These are phyloP conservation scores for Liquidambar formosana DNA, from an alignment of 164 flowering plant species.

Conservation along the genomic window DNA sequence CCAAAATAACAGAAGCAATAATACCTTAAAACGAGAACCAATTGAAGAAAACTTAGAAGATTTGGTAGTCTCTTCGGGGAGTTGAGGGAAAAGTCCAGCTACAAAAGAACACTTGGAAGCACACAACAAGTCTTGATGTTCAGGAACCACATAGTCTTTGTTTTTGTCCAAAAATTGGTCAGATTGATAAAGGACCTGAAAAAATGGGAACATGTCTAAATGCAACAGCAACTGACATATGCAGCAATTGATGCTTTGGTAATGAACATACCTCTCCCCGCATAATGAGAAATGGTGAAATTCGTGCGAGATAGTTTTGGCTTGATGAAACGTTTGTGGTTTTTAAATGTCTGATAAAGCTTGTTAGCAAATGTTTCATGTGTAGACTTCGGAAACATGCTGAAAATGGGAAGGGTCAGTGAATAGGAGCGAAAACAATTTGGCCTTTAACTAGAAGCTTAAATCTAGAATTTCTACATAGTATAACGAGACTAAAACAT, in stretches of 20 bases:
- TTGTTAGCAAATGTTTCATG: conserved; percentile 74
- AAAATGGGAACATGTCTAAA: background rate
- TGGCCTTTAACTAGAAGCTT: background rate
- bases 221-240: background rate
- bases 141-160: conserved; percentile 80
- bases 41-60: conserved; percentile 78
- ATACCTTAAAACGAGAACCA: conserved; percentile 81
- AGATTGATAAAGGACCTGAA: conserved; percentile 70
- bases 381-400: conserved; percentile 86
- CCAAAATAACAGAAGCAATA: background rate
- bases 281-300: conserved; percentile 72
- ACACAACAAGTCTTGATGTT: conserved; percentile 67
- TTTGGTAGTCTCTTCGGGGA: conserved; percentile 61
- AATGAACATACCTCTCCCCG: conserved; percentile 65
- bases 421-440: background rate
- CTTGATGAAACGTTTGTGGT: conserved; percentile 67
- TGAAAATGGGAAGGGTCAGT: conserved; percentile 25
- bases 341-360: conserved; percentile 73
- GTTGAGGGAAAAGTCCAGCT: conserved; percentile 70
- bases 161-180: conserved; percentile 81
- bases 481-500: background rate
- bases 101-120: conserved; percentile 74
- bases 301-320: conserved; percentile 78
- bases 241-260: background rate
- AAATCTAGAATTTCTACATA: background rate